Evolutionary conservation across 768 basidiomycete species (phyloP).

Genomic region (Suillus luteus): DNA sequence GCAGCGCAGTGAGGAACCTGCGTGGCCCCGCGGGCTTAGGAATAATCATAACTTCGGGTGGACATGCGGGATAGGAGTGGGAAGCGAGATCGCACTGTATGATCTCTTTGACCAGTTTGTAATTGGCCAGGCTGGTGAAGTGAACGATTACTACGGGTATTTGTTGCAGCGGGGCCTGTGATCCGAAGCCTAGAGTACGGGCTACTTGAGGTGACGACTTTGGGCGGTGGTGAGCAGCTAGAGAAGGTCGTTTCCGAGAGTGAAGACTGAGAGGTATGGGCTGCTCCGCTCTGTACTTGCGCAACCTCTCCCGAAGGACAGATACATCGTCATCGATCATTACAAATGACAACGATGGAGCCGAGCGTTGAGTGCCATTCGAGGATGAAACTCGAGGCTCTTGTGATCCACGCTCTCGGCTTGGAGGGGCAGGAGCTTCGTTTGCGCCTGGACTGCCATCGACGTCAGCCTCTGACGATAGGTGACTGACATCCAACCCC

Average conservation of each 20-base stretch:
- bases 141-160: constrained; percentile 63
- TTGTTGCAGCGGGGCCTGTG: constrained; percentile 30
- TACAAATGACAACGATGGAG: constrained; percentile 57
- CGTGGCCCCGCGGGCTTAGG: constrained; percentile 97
- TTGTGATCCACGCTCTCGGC: constrained; percentile 16
- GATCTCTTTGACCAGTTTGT: constrained; percentile 84
- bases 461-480: constrained; percentile 57
- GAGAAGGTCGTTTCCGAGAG: constrained; percentile 65
- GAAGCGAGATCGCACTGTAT: constrained; percentile 62
- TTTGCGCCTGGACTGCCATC: constrained; percentile 35
- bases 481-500: constrained; percentile 92
- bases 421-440: constrained; percentile 20
- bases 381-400: constrained; percentile 21
- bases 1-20: constrained; percentile 87
- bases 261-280: constrained; percentile 40
- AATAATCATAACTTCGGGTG: constrained; percentile 94
- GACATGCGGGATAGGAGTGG: constrained; percentile 47
- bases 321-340: constrained; percentile 93
- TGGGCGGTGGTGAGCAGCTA: constrained; percentile 68
- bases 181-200: constrained; percentile 47
- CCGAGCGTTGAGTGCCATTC: constrained; percentile 28
- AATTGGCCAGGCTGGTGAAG: constrained; percentile 89
- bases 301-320: constrained; percentile 74
- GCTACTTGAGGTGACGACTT: constrained; percentile 82
- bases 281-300: constrained; percentile 62